Conservation (phyloP, 1,139 yeast genomes). For the Blastobotrys illinoisensis region DNA sequence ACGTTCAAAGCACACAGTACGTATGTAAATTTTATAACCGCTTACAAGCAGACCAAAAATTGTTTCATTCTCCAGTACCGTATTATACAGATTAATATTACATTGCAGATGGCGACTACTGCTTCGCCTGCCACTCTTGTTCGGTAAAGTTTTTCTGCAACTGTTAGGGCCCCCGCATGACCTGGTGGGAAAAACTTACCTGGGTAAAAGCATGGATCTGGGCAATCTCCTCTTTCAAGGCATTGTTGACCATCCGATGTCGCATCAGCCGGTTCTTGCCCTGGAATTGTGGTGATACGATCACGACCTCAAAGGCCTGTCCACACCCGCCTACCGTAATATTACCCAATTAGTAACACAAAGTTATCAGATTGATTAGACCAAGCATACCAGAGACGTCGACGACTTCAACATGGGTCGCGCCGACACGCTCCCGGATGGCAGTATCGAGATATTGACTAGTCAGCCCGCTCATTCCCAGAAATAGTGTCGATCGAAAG, state of each 20-base stretch:
- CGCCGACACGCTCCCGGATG: conserved; percentile 31
- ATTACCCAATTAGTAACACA: conserved; percentile 2
- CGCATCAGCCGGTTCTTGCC: conserved; percentile 85
- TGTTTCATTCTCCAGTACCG: too few species aligned
- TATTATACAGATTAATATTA: not conserved
- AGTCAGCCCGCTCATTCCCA: conserved; percentile 11
- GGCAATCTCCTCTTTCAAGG: conserved; percentile 76
- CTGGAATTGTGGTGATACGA: conserved; percentile 68
- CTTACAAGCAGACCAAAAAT: too few species aligned
- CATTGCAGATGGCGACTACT: not conserved
- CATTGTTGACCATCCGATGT: conserved; percentile 76
- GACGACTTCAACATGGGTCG: conserved; percentile 33
- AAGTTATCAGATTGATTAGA: conserved; percentile 3
- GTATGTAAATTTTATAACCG: too few species aligned
- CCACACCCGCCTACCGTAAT: conserved; percentile 63
- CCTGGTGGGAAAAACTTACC: conserved; percentile 46
- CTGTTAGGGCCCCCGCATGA: conserved; percentile 13
- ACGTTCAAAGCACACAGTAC: too few species aligned
- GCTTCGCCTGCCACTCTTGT: conserved; percentile 26
- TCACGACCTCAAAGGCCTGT: conserved; percentile 73
- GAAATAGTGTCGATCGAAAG: not conserved
- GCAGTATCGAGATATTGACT: conserved; percentile 27
- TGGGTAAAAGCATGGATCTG: conserved; percentile 93
- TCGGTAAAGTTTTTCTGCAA: conserved; percentile 29
- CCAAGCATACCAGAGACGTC: conserved; percentile 35